A percentile compares a stretch with the other conserved stretches of the same genome.
These are phyloP conservation scores for Ophiostoma sp. DNA, from an alignment of 2,329 filamentous ascomycete genomes.

Conservation along the genomic window DNA sequence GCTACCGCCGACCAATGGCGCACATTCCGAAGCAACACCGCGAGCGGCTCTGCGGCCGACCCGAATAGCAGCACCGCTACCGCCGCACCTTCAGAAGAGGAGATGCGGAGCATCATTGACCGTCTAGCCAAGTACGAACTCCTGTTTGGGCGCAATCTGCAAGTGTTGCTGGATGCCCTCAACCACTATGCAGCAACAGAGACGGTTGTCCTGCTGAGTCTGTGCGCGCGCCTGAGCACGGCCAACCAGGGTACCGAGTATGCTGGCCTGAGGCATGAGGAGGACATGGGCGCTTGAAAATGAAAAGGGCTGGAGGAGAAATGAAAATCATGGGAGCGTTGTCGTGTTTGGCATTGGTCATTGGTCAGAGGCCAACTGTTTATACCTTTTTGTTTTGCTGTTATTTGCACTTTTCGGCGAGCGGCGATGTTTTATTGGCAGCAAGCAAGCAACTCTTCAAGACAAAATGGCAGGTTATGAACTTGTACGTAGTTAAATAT, in stretches of 20 bases:
- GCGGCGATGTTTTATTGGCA: not conserved
- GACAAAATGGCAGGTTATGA: no score
- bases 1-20: slow-evolving; percentile 59
- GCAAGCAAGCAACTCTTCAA: no score
- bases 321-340: not conserved
- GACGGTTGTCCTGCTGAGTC: slow-evolving; percentile 84
- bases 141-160: slow-evolving; percentile 86
- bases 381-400: not conserved
- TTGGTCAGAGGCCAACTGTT: not conserved
- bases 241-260: slow-evolving; percentile 71
- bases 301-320: not conserved
- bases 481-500: no score
- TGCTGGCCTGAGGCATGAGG: slow-evolving; percentile 54
- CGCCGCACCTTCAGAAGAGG: slow-evolving; percentile 35
- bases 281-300: slow-evolving; percentile 30
- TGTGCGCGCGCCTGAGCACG: slow-evolving; percentile 76
- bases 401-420: not conserved
- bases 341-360: not conserved
- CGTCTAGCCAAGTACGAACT: slow-evolving; percentile 87
- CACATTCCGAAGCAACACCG: slow-evolving; percentile 44
- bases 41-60: slow-evolving; percentile 30
- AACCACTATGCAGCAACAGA: slow-evolving; percentile 98
- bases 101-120: slow-evolving; percentile 58
- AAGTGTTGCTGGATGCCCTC: slow-evolving; percentile 87
- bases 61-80: slow-evolving; percentile 27